phyloP scores from a whole-genome alignment of 2,329 filamentous ascomycete genomes.

The Fonsecaea multimorphosa region DNA sequence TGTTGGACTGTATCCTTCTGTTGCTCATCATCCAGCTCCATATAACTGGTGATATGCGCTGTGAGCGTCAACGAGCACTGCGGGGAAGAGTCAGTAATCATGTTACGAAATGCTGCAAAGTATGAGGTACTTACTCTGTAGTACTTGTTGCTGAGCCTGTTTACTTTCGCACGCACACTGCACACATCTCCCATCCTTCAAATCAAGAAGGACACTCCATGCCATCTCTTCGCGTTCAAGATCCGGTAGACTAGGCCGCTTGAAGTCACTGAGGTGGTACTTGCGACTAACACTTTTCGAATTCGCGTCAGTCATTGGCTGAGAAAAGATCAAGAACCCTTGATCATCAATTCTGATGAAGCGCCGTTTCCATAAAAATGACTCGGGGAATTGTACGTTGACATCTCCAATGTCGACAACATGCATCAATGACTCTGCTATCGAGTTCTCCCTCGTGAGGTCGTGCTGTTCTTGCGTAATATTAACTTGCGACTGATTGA shows the following conservation, averaged over 20 bases:
- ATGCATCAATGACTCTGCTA: slow-evolving; percentile 47
- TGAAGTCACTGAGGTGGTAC: slow-evolving; percentile 86
- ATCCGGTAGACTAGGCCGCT: slow-evolving; percentile 78
- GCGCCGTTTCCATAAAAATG: slow-evolving; percentile 92
- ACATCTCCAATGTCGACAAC: slow-evolving; percentile 82
- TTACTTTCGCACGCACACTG: slow-evolving; percentile 68
- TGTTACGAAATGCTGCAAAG: neutral
- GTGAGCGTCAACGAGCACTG: slow-evolving; percentile 53
- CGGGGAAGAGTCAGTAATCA: slow-evolving; percentile 8
- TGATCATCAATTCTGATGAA: slow-evolving; percentile 83
- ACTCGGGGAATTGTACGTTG: slow-evolving; percentile 97
- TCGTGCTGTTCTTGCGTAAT: slow-evolving; percentile 47
- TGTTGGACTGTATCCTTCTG: slow-evolving; percentile 15
- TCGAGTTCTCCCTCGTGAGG: slow-evolving; percentile 20
- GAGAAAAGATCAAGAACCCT: slow-evolving; percentile 81
- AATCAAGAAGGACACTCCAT: slow-evolving; percentile 75
- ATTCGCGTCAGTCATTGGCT: slow-evolving; percentile 66
- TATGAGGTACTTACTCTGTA: slow-evolving; percentile 54
- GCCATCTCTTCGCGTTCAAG: slow-evolving; percentile 91
- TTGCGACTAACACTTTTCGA: slow-evolving; percentile 71
- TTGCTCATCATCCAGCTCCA: slow-evolving; percentile 18
- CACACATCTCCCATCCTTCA: slow-evolving; percentile 65
- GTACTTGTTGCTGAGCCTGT: slow-evolving; percentile 58
- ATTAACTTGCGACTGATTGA: slow-evolving; percentile 41
- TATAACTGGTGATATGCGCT: slow-evolving; percentile 42